phyloP scores from a whole-genome alignment of 2,329 filamentous ascomycete genomes.

The Pochonia chlamydosporia region DNA sequence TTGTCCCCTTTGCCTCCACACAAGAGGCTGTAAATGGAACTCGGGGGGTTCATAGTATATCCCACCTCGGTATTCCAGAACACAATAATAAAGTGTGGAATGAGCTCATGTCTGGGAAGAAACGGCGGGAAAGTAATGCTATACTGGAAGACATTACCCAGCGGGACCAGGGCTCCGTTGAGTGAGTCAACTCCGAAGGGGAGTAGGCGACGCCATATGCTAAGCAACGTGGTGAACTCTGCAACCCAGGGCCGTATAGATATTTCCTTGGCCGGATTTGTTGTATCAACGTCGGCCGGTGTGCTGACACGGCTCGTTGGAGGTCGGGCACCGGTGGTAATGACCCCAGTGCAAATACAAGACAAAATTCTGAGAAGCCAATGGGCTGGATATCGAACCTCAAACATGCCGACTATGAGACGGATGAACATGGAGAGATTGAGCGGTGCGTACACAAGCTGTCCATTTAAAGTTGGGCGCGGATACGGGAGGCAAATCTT shows the following conservation, averaged over 20 bases:
- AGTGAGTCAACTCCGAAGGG: conserved; percentile 1
- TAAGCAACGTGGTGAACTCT: not conserved
- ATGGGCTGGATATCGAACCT: conserved; percentile 20
- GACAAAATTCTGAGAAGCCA: conserved; percentile 17
- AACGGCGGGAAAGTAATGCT: not conserved
- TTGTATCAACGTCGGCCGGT: not conserved
- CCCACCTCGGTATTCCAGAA: conserved; percentile 1
- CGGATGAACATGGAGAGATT: conserved; percentile 17
- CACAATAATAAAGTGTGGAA: not conserved
- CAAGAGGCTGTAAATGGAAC: not conserved
- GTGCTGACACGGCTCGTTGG: conserved; percentile 11
- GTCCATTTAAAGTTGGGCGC: conserved; percentile 9
- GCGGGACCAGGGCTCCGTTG: not conserved
- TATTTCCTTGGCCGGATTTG: not conserved
- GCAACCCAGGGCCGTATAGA: not conserved
- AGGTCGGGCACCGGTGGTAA: conserved; percentile 16
- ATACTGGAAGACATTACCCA: not conserved
- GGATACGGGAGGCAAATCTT: conserved; percentile 19
- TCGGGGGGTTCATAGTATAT: not conserved
- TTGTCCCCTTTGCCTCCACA: not conserved
- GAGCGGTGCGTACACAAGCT: conserved; percentile 17
- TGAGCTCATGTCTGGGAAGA: not conserved
- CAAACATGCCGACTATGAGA: conserved; percentile 14
- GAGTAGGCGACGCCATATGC: not conserved
- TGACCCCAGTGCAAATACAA: conserved; percentile 11